These are phyloP conservation scores for Chrysoporthe deuterocubensis DNA, from an alignment of 2,329 filamentous ascomycete genomes.

Conservation along the genomic window DNA sequence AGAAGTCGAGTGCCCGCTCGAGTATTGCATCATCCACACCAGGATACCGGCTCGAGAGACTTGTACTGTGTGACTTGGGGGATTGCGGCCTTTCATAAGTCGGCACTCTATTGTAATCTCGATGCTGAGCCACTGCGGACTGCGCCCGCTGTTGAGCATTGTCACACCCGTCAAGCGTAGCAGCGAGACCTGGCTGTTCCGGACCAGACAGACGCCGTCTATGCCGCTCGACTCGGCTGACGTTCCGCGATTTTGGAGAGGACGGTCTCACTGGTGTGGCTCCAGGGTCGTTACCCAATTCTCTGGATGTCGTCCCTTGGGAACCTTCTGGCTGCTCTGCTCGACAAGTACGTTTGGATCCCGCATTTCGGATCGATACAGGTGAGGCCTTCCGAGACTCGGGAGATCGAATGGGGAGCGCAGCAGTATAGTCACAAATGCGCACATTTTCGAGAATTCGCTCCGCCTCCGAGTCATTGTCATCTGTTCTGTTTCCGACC, in stretches of 20 bases:
- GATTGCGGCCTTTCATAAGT: conserved; percentile 34
- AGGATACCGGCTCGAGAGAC: conserved; percentile 28
- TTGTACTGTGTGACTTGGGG: conserved; percentile 44
- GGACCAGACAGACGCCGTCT: conserved; percentile 8
- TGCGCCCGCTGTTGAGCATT: neutral
- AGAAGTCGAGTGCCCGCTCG: conserved; percentile 26
- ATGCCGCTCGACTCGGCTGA: conserved; percentile 14
- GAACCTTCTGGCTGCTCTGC: neutral
- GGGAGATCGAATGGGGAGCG: neutral
- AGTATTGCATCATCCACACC: conserved; percentile 3
- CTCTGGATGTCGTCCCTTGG: neutral
- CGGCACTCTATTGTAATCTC: neutral
- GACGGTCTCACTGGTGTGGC: conserved; percentile 13
- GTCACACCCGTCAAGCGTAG: conserved; percentile 5
- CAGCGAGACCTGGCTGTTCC: conserved; percentile 3
- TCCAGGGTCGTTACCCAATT: neutral
- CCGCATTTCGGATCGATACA: neutral
- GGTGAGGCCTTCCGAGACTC: neutral
- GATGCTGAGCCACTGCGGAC: conserved; percentile 5
- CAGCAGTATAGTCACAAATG: neutral
- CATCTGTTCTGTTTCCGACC: conserved; percentile 21
- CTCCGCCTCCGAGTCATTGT: neutral
- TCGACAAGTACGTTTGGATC: neutral
- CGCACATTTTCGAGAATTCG: neutral
- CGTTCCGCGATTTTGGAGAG: conserved; percentile 23